Percentiles rank a stretch among this genome's conserved stretches.
Conservation (phyloP, 2,329 filamentous ascomycete species). For the Trichoderma sp. region DNA sequence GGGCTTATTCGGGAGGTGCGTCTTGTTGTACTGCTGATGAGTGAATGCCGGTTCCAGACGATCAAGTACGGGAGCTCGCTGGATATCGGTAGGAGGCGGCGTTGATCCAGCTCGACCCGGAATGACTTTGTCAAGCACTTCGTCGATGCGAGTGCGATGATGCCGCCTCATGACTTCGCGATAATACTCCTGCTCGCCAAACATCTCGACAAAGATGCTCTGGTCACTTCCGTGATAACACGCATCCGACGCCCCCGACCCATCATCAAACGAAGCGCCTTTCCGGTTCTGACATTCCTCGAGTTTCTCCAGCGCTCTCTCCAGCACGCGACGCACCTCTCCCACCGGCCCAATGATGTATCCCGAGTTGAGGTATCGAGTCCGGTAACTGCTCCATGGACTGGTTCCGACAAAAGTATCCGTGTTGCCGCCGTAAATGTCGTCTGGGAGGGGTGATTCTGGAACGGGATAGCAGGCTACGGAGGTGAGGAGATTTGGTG, state of each 20-base stretch:
- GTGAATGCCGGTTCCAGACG: constrained; percentile 26
- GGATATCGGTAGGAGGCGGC: constrained; percentile 22
- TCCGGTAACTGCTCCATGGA: constrained; percentile 23
- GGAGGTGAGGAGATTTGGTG: constrained; percentile 25
- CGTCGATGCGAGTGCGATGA: constrained; percentile 24
- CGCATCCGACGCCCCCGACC: constrained; percentile 15
- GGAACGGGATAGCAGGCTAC: constrained; percentile 30
- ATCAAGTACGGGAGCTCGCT: constrained; percentile 23
- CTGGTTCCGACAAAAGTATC: constrained; percentile 25
- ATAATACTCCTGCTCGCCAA: constrained; percentile 31
- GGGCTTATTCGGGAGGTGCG: constrained; percentile 23
- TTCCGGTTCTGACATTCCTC: constrained; percentile 22
- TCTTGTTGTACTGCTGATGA: constrained; percentile 24
- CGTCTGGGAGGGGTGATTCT: constrained; percentile 28
- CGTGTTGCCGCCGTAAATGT: constrained; percentile 26
- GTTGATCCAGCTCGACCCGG: constrained; percentile 24
- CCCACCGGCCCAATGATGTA: constrained; percentile 29
- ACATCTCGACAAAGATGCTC: constrained; percentile 30
- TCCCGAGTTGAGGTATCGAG: constrained; percentile 28
- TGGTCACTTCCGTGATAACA: constrained; percentile 31
- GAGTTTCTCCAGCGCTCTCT: constrained; percentile 26
- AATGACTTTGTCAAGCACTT: constrained; percentile 24
- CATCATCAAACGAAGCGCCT: constrained; percentile 21
- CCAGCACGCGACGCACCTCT: constrained; percentile 25
- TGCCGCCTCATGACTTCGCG: constrained; percentile 31